phyloP scores from a whole-genome alignment of 2,329 filamentous ascomycete genomes.

The Cladobotryum mycophilum region DNA sequence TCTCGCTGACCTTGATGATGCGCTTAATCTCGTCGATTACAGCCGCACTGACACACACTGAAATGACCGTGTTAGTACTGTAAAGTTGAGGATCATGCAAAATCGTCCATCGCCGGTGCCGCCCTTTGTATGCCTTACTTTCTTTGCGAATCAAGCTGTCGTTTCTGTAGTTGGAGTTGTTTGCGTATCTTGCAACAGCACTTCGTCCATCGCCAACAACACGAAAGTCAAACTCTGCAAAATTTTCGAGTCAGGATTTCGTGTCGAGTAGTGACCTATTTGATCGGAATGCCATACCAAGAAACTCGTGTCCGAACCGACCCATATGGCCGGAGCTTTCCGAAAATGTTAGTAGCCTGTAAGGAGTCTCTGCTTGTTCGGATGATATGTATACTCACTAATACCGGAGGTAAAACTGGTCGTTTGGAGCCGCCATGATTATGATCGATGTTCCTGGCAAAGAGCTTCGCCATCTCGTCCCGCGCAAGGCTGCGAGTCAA shows the following conservation, averaged over 20 bases:
- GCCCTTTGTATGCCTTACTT: slow-evolving; percentile 56
- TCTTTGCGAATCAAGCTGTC: slow-evolving; percentile 99
- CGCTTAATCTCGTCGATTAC: slow-evolving; percentile 92
- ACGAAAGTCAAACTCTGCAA: slow-evolving; percentile 90
- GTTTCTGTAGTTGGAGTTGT: slow-evolving; percentile 99
- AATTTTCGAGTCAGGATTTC: background rate
- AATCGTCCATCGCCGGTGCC: background rate
- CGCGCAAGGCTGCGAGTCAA: slow-evolving; percentile 8
- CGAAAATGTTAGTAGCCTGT: slow-evolving; percentile 11
- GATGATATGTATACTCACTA: slow-evolving; percentile 60
- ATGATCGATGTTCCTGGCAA: slow-evolving; percentile 11
- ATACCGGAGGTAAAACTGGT: slow-evolving; percentile 93
- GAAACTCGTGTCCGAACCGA: slow-evolving; percentile 94
- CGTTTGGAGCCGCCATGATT: slow-evolving; percentile 61
- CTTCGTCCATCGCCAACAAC: slow-evolving; percentile 88
- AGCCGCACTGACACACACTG: slow-evolving; percentile 92
- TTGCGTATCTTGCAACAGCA: slow-evolving; percentile 91
- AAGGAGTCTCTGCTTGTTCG: background rate
- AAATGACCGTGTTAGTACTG: background rate
- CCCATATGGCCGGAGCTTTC: slow-evolving; percentile 91
- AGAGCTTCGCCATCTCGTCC: slow-evolving; percentile 3
- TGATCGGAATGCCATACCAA: slow-evolving; percentile 52
- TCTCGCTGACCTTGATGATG: slow-evolving; percentile 95
- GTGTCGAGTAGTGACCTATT: background rate
- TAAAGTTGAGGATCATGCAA: background rate